Conservation (phyloP, 768 basidiomycete species). For the Tulasnella sp. region DNA sequence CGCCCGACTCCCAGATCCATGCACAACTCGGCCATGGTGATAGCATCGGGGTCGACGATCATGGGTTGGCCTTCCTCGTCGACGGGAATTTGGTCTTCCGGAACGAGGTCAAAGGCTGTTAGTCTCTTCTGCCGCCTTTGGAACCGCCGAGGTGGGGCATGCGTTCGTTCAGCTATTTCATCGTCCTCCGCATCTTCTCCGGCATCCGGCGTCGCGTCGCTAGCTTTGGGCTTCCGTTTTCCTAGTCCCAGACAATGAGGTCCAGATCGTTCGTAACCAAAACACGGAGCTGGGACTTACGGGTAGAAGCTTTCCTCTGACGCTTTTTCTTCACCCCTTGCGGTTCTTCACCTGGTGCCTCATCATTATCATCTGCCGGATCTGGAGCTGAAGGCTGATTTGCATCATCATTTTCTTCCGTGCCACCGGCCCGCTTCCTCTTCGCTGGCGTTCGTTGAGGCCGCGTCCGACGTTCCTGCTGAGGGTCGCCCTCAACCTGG, state of each 20-base stretch:
- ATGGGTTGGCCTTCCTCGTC: slow-evolving; percentile 31
- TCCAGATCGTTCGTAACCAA: not conserved
- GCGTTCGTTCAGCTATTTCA: slow-evolving; percentile 4
- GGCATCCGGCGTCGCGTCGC: not conserved
- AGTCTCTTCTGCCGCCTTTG: slow-evolving; percentile 20
- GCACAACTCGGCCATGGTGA: slow-evolving; percentile 47
- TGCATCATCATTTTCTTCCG: not conserved
- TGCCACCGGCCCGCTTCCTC: not conserved
- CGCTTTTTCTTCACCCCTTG: not conserved
- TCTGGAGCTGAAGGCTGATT: not conserved
- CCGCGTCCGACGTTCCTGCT: not conserved
- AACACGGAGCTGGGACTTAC: not conserved
- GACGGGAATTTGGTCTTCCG: slow-evolving; percentile 23
- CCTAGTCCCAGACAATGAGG: not conserved
- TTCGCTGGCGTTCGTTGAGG: not conserved
- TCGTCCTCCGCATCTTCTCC: slow-evolving; percentile 4
- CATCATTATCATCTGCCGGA: not conserved
- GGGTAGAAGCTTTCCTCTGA: not conserved
- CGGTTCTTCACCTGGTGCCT: not conserved
- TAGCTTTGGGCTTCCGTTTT: not conserved
- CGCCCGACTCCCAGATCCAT: slow-evolving; percentile 78
- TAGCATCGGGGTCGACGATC: slow-evolving; percentile 12
- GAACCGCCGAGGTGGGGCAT: not conserved
- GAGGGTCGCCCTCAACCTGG: not conserved
- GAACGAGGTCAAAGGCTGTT: slow-evolving; percentile 25